These are phyloP conservation scores for Papiliotrema terrestris DNA, from an alignment of 1,284 basidiomycete species.

Conservation along the genomic window DNA sequence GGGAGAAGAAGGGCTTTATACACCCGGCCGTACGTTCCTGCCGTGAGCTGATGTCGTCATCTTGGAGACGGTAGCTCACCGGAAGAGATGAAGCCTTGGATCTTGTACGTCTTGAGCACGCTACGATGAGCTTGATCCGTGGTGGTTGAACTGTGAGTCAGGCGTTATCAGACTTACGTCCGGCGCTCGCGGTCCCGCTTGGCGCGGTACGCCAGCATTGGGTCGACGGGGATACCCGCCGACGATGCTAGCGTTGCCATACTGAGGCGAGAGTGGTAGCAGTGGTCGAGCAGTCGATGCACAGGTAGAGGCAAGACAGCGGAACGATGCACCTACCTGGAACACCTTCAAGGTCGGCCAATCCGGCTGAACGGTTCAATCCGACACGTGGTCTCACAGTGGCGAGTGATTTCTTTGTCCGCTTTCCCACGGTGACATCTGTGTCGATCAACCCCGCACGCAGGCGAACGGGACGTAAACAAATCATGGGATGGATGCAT, in stretches of 20 bases:
- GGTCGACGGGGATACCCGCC: constrained; percentile 26
- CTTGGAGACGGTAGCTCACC: constrained; percentile 11
- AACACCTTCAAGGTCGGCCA: no score
- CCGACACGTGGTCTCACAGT: background rate
- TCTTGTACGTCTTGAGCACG: constrained; percentile 78
- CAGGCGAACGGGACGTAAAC: background rate
- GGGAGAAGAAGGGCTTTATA: constrained; percentile 77
- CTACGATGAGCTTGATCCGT: constrained; percentile 26
- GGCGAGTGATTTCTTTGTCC: background rate
- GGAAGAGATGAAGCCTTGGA: constrained; percentile 95
- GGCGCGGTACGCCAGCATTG: constrained; percentile 77
- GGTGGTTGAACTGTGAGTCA: no score
- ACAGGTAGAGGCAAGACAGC: no score
- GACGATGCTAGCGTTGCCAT: background rate
- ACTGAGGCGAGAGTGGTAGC: background rate
- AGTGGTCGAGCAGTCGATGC: no score
- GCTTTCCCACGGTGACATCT: constrained; percentile 11
- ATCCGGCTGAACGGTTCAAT: no score
- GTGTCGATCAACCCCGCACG: background rate
- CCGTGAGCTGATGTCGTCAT: background rate
- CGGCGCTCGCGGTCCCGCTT: constrained; percentile 67
- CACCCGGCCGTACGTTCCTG: constrained; percentile 92
- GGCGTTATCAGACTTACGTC: constrained; percentile 29
- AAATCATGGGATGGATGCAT: background rate
- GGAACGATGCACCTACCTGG: no score